Conservation (phyloP, 441 rosid species). For the Viola pubescens region DNA sequence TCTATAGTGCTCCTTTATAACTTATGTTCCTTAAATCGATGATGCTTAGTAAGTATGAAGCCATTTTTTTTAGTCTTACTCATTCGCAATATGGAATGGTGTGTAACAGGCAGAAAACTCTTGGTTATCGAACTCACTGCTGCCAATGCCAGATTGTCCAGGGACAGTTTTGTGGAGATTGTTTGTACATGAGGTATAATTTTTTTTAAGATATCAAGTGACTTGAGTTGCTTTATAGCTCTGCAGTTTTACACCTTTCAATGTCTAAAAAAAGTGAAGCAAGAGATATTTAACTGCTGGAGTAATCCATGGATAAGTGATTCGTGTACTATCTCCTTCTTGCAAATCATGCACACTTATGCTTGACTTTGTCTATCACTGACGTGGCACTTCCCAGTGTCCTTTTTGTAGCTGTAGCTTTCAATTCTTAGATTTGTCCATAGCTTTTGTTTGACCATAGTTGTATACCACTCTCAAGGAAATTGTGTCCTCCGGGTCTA, state of each 20-base stretch:
- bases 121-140: slow-evolving; percentile 72
- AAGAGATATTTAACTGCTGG: not conserved
- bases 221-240: not conserved
- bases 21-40: too few relatives aligned
- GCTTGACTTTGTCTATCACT: not conserved
- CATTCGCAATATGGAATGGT: slow-evolving; percentile 10
- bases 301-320: not conserved
- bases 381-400: not conserved
- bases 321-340: not conserved
- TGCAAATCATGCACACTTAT: not conserved
- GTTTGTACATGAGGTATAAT: slow-evolving; percentile 73
- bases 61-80: not conserved
- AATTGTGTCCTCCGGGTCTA: too few relatives aligned
- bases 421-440: too few relatives aligned
- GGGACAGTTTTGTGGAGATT: slow-evolving; percentile 96
- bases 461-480: too few relatives aligned
- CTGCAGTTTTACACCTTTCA: not conserved
- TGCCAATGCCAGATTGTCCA: slow-evolving; percentile 56
- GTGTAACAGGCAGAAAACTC: slow-evolving; percentile 75
- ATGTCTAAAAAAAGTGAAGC: not conserved
- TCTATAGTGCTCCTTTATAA: too few relatives aligned
- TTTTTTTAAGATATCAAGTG: slow-evolving; percentile 7
- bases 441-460: too few relatives aligned
- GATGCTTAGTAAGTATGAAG: too few relatives aligned
- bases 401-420: not conserved